A percentile compares a stretch with the other conserved stretches of the same genome.
Evolutionary conservation across 768 basidiomycete genomes (phyloP).

Genomic region (Cantharellus cinnabarinus): DNA sequence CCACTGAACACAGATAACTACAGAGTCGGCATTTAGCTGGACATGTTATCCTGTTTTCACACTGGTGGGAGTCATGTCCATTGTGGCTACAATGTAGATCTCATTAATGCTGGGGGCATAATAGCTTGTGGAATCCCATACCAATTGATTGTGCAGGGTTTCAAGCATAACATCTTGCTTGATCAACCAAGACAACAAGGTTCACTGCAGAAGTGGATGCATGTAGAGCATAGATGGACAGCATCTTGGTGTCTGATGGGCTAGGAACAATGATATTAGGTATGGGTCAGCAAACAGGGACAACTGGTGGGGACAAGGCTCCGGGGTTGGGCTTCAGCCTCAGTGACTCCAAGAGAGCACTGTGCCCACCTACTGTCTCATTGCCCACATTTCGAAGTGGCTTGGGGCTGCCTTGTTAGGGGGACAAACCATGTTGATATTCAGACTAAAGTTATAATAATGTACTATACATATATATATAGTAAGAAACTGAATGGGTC

Average conservation of each 20-base stretch:
- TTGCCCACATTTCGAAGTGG: too few species aligned
- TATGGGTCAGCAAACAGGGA: too few species aligned
- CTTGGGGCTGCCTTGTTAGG: too few species aligned
- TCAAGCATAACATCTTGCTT: constrained; percentile 16
- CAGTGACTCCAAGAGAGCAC: too few species aligned
- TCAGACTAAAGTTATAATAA: too few species aligned
- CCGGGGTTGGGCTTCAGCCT: too few species aligned
- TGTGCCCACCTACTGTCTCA: too few species aligned
- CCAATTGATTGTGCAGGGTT: constrained; percentile 17
- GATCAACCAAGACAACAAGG: background rate
- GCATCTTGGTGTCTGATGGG: constrained; percentile 5
- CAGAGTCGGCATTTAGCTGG: background rate
- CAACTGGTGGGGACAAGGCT: too few species aligned
- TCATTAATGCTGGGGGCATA: background rate
- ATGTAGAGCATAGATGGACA: background rate
- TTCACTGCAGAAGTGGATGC: background rate
- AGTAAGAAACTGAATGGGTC: too few species aligned
- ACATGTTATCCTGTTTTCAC: background rate
- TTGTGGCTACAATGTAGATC: background rate
- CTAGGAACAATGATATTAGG: background rate
- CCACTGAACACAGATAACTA: background rate
- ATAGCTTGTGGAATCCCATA: constrained; percentile 2
- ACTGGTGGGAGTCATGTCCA: constrained; percentile 2
- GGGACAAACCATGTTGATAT: too few species aligned
- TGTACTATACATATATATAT: too few species aligned